Conservation (phyloP, 2,329 filamentous ascomycete species). For the Verticillium tricorpus region DNA sequence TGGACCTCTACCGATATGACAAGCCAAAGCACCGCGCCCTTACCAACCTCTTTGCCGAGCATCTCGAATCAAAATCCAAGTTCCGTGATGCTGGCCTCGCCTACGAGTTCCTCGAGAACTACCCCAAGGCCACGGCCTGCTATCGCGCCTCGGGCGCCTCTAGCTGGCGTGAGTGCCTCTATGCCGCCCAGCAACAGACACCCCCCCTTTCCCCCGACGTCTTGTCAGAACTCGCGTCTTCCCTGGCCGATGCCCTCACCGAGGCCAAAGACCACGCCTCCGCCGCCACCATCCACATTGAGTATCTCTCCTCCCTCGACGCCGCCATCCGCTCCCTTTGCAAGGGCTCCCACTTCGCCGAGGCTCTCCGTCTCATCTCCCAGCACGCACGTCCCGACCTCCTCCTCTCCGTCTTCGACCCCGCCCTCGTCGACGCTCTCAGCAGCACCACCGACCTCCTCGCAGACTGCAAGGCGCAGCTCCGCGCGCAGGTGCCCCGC, state of each 20-base stretch:
- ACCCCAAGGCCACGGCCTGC: conserved; percentile 69
- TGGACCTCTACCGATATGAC: conserved; percentile 83
- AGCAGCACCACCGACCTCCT: conserved; percentile 84
- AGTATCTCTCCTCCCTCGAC: conserved; percentile 72
- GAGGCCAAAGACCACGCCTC: conserved; percentile 81
- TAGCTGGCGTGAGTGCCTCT: conserved; percentile 88
- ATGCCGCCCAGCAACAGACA: conserved; percentile 63
- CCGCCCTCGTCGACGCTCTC: conserved; percentile 74
- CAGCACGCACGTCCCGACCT: conserved; percentile 57
- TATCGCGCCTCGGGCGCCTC: conserved; percentile 74
- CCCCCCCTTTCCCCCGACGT: conserved; percentile 57
- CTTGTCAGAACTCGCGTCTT: conserved; percentile 63
- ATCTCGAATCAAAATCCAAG: conserved; percentile 69
- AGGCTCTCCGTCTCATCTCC: conserved; percentile 76
- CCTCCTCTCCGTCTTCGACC: conserved; percentile 66
- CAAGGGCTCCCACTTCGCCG: conserved; percentile 80
- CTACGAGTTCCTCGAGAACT: conserved; percentile 80
- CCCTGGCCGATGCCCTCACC: conserved; percentile 71
- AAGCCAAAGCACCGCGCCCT: conserved; percentile 59
- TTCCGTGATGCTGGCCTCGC: conserved; percentile 86
- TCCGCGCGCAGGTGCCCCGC: conserved; percentile 79
- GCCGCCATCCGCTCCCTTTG: conserved; percentile 73
- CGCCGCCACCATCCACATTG: conserved; percentile 74
- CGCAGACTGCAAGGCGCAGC: conserved; percentile 84
- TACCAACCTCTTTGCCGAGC: conserved; percentile 72